These are phyloP conservation scores for Cladosporium phlei DNA, from an alignment of 2,329 filamentous ascomycete genomes.

Conservation along the genomic window DNA sequence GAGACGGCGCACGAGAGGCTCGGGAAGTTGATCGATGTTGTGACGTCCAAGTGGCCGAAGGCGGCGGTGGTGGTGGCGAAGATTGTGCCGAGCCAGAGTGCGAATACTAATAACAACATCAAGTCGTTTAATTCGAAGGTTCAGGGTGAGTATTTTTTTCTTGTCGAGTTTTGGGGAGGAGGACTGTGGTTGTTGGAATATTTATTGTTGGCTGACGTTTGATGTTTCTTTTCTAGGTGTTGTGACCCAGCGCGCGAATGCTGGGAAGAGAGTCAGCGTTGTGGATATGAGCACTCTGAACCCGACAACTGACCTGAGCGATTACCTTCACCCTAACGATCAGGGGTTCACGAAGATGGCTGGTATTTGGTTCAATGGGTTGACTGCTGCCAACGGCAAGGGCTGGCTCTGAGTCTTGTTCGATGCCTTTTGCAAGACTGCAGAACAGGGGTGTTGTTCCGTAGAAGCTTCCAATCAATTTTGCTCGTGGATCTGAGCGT, in stretches of 20 bases:
- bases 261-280: slow-evolving; percentile 6
- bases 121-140: slow-evolving; percentile 6
- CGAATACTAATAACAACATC: slow-evolving; percentile 3
- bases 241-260: slow-evolving; percentile 8
- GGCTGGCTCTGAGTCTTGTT: slow-evolving; percentile 13
- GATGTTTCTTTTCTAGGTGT: background rate
- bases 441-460: too few species aligned
- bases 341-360: slow-evolving; percentile 16
- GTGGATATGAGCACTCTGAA: slow-evolving; percentile 4
- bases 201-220: background rate
- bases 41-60: slow-evolving; percentile 9
- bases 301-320: slow-evolving; percentile 1
- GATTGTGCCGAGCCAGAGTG: slow-evolving; percentile 2
- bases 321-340: slow-evolving; percentile 15
- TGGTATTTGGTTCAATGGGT: slow-evolving; percentile 11
- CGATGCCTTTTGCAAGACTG: too few species aligned
- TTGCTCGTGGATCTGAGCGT: too few species aligned
- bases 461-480: too few species aligned
- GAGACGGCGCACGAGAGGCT: slow-evolving; percentile 6
- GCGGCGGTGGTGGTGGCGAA: slow-evolving; percentile 14
- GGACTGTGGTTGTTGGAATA: too few species aligned
- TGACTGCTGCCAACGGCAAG: slow-evolving; percentile 3
- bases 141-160: background rate
- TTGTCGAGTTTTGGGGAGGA: too few species aligned
- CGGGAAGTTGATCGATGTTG: slow-evolving; percentile 14